These are phyloP conservation scores for Coemansia erecta DNA, from an alignment of 192 early-diverging fungal genomes.

Conservation along the genomic window DNA sequence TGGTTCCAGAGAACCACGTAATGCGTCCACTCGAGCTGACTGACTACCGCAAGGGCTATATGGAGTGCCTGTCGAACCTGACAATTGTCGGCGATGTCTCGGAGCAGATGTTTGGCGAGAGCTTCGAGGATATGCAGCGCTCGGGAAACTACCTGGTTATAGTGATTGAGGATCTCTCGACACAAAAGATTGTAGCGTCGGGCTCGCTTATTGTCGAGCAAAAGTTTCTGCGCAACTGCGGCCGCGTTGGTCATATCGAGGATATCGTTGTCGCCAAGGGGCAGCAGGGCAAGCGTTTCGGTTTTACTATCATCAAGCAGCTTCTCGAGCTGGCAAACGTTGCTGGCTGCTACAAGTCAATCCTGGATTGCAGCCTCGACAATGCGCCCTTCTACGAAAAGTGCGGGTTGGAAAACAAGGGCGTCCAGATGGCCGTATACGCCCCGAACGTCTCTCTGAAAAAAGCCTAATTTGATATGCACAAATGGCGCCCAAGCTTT, in stretches of 20 bases:
- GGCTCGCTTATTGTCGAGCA: slow-evolving; percentile 87
- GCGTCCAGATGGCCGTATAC: slow-evolving; percentile 68
- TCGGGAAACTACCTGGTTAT: slow-evolving; percentile 69
- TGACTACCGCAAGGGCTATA: slow-evolving; percentile 78
- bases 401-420: slow-evolving; percentile 79
- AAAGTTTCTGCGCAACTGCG: slow-evolving; percentile 83
- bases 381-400: slow-evolving; percentile 94
- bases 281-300: slow-evolving; percentile 70
- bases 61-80: slow-evolving; percentile 70
- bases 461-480: not conserved
- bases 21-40: slow-evolving; percentile 72
- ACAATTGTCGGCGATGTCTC: slow-evolving; percentile 75
- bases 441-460: slow-evolving; percentile 25
- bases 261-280: slow-evolving; percentile 78
- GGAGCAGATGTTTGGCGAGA: slow-evolving; percentile 70
- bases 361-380: slow-evolving; percentile 65
- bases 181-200: slow-evolving; percentile 68
- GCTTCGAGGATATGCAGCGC: slow-evolving; percentile 73
- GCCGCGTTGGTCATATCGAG: slow-evolving; percentile 90
- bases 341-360: slow-evolving; percentile 90
- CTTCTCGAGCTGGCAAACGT: slow-evolving; percentile 70
- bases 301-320: slow-evolving; percentile 78
- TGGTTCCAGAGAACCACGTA: slow-evolving; percentile 65
- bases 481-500: no score
- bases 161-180: slow-evolving; percentile 71